Evolutionary conservation across 345 rosid genomes (phyloP).

Genomic region (Geranium rotundifolium): DNA sequence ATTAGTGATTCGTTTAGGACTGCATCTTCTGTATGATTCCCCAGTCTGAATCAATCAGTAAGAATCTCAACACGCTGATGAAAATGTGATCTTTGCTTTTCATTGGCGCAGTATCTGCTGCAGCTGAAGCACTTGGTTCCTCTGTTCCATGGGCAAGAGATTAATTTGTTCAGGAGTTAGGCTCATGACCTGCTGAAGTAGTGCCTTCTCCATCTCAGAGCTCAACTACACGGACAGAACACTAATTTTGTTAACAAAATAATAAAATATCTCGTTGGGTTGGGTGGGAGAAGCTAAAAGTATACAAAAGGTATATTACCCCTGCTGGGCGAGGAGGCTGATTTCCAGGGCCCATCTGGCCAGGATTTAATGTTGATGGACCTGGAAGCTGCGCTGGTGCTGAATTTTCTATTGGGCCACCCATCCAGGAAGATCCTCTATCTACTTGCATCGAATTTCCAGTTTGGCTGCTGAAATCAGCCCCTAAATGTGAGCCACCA

Average conservation of each 20-base stretch:
- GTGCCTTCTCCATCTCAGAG: constrained; percentile 93
- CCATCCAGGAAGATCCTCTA: constrained; percentile 72
- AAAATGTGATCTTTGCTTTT: constrained; percentile 6
- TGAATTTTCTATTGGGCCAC: constrained; percentile 54
- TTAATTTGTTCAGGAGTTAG: constrained; percentile 87
- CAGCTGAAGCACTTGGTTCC: constrained; percentile 90
- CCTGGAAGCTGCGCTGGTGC: constrained; percentile 42
- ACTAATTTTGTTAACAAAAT: too few relatives aligned
- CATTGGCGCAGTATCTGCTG: constrained; percentile 86
- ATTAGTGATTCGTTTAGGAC: not conserved
- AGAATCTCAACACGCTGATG: not conserved
- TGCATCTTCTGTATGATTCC: not conserved
- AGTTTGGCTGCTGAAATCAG: constrained; percentile 47
- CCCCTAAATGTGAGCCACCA: constrained; percentile 51
- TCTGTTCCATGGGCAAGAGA: constrained; percentile 76
- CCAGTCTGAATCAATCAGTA: not conserved
- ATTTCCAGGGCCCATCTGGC: constrained; percentile 50
- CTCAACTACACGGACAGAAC: constrained; percentile 42
- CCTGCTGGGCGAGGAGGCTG: constrained; percentile 56
- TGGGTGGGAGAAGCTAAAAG: not conserved
- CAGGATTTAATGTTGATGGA: constrained; percentile 31
- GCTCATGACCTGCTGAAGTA: constrained; percentile 97
- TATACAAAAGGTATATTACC: constrained; percentile 26
- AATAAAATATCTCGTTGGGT: not conserved
- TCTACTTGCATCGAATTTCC: constrained; percentile 50